Conservation (phyloP, 148 eudicot genomes). For the Polygonum maritimum region DNA sequence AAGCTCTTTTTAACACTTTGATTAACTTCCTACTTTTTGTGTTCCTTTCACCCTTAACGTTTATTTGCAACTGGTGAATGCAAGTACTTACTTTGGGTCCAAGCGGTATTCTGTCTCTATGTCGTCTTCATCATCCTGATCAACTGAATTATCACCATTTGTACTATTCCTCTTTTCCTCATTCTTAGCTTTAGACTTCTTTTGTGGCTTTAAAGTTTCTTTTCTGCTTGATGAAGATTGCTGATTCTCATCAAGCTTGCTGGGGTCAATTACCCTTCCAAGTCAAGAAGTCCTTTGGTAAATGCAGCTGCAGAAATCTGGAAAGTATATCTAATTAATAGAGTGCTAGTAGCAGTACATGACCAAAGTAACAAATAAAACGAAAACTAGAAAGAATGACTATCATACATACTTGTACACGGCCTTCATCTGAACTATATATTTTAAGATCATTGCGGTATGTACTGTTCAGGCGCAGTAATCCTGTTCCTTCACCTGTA, state of each 20-base stretch:
- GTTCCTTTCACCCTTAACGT: not conserved
- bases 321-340: not conserved
- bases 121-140: slow-evolving; percentile 73
- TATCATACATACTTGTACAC: slow-evolving; percentile 63
- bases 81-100: slow-evolving; percentile 69
- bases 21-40: not conserved
- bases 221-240: slow-evolving; percentile 25
- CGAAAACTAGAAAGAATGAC: not conserved
- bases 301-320: slow-evolving; percentile 99
- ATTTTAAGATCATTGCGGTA: slow-evolving; percentile 97
- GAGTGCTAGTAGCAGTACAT: not conserved
- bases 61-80: not conserved
- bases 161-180: slow-evolving; percentile 48
- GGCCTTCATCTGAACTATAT: slow-evolving; percentile 98
- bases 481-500: slow-evolving; percentile 97
- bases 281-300: slow-evolving; percentile 97
- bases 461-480: slow-evolving; percentile 95
- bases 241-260: slow-evolving; percentile 49
- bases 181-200: slow-evolving; percentile 36
- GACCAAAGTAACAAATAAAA: not conserved
- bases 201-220: slow-evolving; percentile 36
- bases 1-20: not conserved
- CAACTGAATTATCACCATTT: slow-evolving; percentile 54
- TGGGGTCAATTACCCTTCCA: slow-evolving; percentile 95
- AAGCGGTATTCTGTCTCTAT: slow-evolving; percentile 81